Evolutionary conservation across 1,139 yeast species (phyloP).

Genomic region (Taiozyma sp.): DNA sequence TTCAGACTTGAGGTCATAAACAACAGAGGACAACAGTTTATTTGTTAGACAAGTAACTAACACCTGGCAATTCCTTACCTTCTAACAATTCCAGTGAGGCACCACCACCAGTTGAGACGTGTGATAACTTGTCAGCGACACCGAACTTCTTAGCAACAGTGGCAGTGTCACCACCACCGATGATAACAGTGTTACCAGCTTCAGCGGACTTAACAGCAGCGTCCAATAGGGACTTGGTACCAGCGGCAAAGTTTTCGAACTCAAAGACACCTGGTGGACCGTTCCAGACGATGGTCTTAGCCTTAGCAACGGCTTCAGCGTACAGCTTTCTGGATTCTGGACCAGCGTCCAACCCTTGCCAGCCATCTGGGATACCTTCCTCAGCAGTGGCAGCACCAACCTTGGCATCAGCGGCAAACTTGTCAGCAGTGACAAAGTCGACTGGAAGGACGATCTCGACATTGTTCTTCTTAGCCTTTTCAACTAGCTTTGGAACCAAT

Average conservation of each 20-base stretch:
- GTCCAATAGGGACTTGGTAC: conserved; percentile 85
- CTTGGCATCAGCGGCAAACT: conserved; percentile 85
- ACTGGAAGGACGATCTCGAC: conserved; percentile 90
- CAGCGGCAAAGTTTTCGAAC: conserved; percentile 82
- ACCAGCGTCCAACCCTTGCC: conserved; percentile 96
- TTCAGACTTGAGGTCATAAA: background rate
- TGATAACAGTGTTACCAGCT: conserved; percentile 89
- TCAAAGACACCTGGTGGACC: conserved; percentile 99
- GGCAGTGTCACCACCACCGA: conserved; percentile 99
- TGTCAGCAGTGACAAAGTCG: conserved; percentile 92
- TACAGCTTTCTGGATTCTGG: conserved; percentile 78
- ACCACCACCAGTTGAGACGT: conserved; percentile 99
- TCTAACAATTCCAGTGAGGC: conserved; percentile 96
- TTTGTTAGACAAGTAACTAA: conserved; percentile 79
- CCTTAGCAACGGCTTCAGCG: conserved; percentile 74
- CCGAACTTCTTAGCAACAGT: conserved; percentile 98
- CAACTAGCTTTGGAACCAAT: conserved; percentile 83
- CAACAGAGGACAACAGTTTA: conserved; percentile 18
- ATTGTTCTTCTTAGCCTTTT: conserved; percentile 90
- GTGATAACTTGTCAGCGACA: conserved; percentile 90
- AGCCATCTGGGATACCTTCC: conserved; percentile 86
- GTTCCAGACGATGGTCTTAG: conserved; percentile 98
- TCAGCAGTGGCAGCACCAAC: conserved; percentile 76
- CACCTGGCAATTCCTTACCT: conserved; percentile 98
- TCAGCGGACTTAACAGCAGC: conserved; percentile 83